Conservation (phyloP, 352 stramenopile species). For the Pythium oligandrum region DNA sequence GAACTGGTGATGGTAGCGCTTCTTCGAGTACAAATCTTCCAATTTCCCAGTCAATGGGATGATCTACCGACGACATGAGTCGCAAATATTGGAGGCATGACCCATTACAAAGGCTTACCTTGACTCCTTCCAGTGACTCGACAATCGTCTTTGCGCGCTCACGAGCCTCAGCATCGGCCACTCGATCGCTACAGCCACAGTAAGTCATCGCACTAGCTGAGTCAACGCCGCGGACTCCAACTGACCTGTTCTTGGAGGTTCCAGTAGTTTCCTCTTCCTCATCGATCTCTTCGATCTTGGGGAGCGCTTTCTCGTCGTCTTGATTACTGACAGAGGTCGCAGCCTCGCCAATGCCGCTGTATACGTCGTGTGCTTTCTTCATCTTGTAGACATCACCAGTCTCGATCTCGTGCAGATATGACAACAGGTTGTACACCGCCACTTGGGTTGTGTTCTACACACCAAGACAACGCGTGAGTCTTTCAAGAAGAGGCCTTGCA, state of each 20-base stretch:
- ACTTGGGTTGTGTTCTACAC: conserved; percentile 88
- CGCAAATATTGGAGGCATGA: not conserved
- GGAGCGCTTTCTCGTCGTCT: conserved; percentile 4
- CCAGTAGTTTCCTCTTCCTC: not conserved
- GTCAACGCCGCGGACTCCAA: too few species aligned
- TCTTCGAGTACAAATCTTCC: conserved; percentile 55
- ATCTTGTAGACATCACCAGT: conserved; percentile 84
- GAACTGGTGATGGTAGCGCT: conserved; percentile 56
- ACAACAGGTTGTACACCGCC: conserved; percentile 90
- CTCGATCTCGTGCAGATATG: conserved; percentile 89
- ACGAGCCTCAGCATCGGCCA: conserved; percentile 17
- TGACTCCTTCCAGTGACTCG: conserved; percentile 53
- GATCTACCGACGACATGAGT: conserved; percentile 27
- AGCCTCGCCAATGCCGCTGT: conserved; percentile 72
- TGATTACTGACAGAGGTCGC: not conserved
- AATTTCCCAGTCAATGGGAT: conserved; percentile 57
- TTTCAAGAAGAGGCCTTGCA: not conserved
- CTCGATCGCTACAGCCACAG: too few species aligned
- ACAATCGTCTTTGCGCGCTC: conserved; percentile 34
- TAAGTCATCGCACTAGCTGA: too few species aligned
- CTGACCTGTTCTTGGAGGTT: too few species aligned
- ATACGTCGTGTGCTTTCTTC: conserved; percentile 84
- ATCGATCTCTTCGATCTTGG: conserved; percentile 19
- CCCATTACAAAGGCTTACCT: conserved; percentile 20
- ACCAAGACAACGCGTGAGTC: not conserved